Conservation (phyloP, 371 early-diverging fungal species). For the Gilbertella persicaria region DNA sequence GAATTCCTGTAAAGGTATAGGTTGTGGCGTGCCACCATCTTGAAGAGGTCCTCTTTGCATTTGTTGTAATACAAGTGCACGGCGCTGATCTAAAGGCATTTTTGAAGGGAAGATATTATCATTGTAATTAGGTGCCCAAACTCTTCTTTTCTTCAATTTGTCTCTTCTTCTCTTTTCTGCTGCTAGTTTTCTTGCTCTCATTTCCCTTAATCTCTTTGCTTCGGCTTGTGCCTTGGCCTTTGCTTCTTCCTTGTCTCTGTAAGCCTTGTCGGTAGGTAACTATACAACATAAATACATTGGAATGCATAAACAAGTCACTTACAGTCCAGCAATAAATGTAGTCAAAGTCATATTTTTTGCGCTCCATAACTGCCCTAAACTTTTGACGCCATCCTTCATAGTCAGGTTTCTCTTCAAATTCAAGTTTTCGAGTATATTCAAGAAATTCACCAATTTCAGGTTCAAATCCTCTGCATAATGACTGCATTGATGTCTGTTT, state of each 20-base stretch:
- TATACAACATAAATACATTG: neutral
- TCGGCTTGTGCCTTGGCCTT: neutral
- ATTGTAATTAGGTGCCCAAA: neutral
- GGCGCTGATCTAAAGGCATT: neutral
- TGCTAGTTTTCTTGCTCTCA: neutral
- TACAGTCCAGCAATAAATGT: neutral
- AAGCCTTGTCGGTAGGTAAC: neutral
- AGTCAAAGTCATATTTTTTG: neutral
- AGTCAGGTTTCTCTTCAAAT: constrained; percentile 97
- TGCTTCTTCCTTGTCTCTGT: neutral
- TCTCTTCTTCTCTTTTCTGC: neutral
- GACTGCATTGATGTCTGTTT: constrained; percentile 24
- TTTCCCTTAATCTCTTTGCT: neutral
- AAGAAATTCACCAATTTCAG: neutral
- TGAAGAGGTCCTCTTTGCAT: neutral
- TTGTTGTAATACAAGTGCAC: neutral
- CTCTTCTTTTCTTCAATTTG: neutral
- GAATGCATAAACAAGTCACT: neutral
- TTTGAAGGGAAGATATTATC: neutral
- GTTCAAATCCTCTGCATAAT: neutral
- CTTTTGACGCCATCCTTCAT: constrained; percentile 87
- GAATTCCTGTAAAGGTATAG: neutral
- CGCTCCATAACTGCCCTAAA: constrained; percentile 43
- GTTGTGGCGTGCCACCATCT: neutral
- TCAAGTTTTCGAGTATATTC: constrained; percentile 44